Base-by-base conservation (phyloP, 2,329 filamentous ascomycete species). In the Sordariomycetes sp. region DNA sequence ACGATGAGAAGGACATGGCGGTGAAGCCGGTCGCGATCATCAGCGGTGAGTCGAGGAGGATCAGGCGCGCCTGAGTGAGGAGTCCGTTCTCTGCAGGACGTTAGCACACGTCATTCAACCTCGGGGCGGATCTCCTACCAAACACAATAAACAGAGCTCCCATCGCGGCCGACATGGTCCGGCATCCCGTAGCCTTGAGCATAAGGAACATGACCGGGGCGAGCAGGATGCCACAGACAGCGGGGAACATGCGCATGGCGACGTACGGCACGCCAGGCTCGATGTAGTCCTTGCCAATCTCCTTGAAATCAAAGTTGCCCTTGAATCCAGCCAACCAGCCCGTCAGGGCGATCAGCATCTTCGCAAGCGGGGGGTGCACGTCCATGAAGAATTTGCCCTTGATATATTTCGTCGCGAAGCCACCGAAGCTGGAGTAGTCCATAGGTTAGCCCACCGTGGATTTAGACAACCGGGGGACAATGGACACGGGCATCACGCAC, bases 361-460 rank as follows among this genome's bases (percentile, higher is more conserved):
- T 99, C 63, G 94, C 94, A 60, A 99, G 80, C 52, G 94, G 94
- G 35, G 94, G 94, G 69, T 99, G 94, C n/a, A 99, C 94, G 69
- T 99, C 94, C 94, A 99, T 99, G 73, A 99, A 99, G 81, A 99
- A 99, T 70, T 81, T 87, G 67, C 94, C 94, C 78, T 99, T 97
- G 80, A 99, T 97, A 72, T 99, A 99, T 73, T 99, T 99, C 65
- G 88, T 90, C 62, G 94, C 94, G 69, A 99, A 99, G 54, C 94
- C 94, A 70, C 94, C 94, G 71, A 99, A 99, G 74, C 90, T 96
- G 66, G 62, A 61, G 28, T n/a, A 54, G 32, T 39, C 24, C 35
- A 2, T 22, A n/a, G n/a, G 45, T 50, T 50, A 50, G 45, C 45
- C 22, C n/a, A 24, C 42, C 42, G n/a, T 4, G n/a, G 3, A 50